Conservation (phyloP, 495 filamentous ascomycete genomes). For the Aspergillus sclerotiicarbonarius region DNA sequence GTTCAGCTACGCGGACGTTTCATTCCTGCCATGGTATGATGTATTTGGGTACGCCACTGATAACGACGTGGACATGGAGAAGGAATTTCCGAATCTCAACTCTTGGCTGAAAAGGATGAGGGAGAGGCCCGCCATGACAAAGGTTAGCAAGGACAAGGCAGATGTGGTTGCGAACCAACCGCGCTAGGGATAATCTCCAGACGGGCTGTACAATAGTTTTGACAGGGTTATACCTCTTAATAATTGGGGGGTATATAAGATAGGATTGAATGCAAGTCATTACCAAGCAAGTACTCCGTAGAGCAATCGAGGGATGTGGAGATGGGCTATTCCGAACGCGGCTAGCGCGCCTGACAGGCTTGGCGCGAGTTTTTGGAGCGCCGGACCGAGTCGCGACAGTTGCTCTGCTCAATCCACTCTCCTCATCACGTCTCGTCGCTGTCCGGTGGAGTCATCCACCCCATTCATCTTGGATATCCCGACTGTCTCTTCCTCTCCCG, state of each 20-base stretch:
- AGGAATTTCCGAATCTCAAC: constrained; percentile 39
- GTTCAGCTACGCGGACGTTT: constrained; percentile 56
- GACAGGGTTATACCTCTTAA: too few species aligned
- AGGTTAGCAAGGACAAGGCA: constrained; percentile 36
- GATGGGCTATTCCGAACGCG: constrained; percentile 7
- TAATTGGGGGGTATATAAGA: too few species aligned
- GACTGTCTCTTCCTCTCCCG: constrained; percentile 7
- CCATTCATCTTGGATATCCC: constrained; percentile 7
- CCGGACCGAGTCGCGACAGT: constrained; percentile 19
- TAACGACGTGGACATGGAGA: constrained; percentile 29
- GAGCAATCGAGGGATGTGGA: background rate
- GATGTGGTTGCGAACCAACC: constrained; percentile 6
- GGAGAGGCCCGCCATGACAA: constrained; percentile 37
- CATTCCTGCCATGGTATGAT: constrained; percentile 57
- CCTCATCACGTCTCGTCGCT: constrained; percentile 2
- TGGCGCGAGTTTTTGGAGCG: constrained; percentile 22
- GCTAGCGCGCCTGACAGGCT: constrained; percentile 11
- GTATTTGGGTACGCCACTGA: constrained; percentile 16
- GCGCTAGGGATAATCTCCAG: too few species aligned
- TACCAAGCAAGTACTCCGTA: too few species aligned
- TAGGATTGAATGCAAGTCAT: too few species aligned
- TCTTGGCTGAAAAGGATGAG: constrained; percentile 45
- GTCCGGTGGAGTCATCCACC: constrained; percentile 6
- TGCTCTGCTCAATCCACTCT: constrained; percentile 7
- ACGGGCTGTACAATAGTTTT: too few species aligned